These are phyloP conservation scores for Phytopythium sindhum DNA, from an alignment of 352 stramenopile genomes.

Conservation along the genomic window DNA sequence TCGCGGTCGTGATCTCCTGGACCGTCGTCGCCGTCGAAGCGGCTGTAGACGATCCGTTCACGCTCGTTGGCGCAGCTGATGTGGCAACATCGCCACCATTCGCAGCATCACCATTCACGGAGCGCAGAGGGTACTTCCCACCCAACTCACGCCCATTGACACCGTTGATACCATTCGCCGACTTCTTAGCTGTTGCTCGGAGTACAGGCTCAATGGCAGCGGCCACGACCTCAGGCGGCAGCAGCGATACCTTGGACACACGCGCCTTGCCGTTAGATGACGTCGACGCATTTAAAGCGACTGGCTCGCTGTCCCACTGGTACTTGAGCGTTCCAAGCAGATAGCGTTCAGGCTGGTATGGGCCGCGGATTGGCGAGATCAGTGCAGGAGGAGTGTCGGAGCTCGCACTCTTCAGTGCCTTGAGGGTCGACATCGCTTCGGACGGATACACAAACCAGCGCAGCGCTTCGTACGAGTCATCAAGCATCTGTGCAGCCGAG, in stretches of 20 bases:
- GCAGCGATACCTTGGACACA: constrained; percentile 5
- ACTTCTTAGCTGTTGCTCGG: constrained; percentile 11
- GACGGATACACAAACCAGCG: constrained; percentile 77
- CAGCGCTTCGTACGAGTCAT: constrained; percentile 41
- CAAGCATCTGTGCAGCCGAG: constrained; percentile 46
- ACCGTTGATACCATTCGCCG: constrained; percentile 4
- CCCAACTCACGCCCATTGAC: constrained; percentile 29
- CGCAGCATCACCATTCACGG: constrained; percentile 13
- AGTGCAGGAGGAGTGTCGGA: not conserved
- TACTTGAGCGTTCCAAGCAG: constrained; percentile 32
- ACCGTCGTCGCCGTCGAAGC: constrained; percentile 18
- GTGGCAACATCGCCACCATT: not conserved
- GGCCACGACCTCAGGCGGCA: constrained; percentile 7
- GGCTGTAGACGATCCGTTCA: constrained; percentile 7
- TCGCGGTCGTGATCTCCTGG: constrained; percentile 36
- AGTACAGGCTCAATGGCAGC: constrained; percentile 3
- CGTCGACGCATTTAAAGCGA: not conserved
- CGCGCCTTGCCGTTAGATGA: not conserved
- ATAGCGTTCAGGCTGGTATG: constrained; percentile 51
- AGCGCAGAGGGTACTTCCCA: constrained; percentile 54
- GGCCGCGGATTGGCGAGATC: constrained; percentile 33
- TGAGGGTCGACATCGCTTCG: constrained; percentile 86
- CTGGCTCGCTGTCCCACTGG: constrained; percentile 34
- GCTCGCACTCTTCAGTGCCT: constrained; percentile 12
- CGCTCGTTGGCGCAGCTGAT: not conserved